Conservation (phyloP, 1,139 yeast species). For the Debaryomyces singareniensis region DNA sequence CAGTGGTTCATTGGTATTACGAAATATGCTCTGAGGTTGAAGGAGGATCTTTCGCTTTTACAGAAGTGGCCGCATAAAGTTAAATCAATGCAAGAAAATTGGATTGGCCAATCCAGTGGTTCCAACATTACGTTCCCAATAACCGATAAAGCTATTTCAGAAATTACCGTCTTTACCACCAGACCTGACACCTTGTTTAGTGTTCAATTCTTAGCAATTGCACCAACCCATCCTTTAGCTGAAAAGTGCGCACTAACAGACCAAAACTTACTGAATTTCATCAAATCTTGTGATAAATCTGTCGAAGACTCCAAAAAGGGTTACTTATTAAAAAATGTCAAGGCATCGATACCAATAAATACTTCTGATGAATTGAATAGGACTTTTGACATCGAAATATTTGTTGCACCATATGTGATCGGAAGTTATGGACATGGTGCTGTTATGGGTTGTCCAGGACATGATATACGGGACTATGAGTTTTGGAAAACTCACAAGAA, state of each 20-base stretch:
- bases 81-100: conserved; percentile 80
- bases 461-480: conserved; percentile 73
- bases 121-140: conserved; percentile 51
- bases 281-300: conserved; percentile 15
- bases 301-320: conserved; percentile 57
- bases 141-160: conserved; percentile 10
- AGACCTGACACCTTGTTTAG: conserved; percentile 83
- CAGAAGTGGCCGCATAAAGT: conserved; percentile 85
- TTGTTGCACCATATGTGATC: conserved; percentile 85
- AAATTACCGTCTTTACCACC: conserved; percentile 66
- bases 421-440: conserved; percentile 84
- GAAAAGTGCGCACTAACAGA: conserved; percentile 28
- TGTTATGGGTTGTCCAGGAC: conserved; percentile 98
- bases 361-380: conserved; percentile 11
- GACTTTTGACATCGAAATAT: conserved; percentile 54
- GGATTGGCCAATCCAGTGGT: conserved; percentile 93
- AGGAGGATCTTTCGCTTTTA: conserved; percentile 53
- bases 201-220: conserved; percentile 75
- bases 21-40: conserved; percentile 61
- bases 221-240: conserved; percentile 64
- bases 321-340: conserved; percentile 37
- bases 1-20: conserved; percentile 96
- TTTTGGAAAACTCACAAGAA: conserved; percentile 72
- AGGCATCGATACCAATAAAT: conserved; percentile 59
- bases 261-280: conserved; percentile 36